phyloP scores from a whole-genome alignment of 352 stramenopile genomes.

The Phytopythium ostracodes region DNA sequence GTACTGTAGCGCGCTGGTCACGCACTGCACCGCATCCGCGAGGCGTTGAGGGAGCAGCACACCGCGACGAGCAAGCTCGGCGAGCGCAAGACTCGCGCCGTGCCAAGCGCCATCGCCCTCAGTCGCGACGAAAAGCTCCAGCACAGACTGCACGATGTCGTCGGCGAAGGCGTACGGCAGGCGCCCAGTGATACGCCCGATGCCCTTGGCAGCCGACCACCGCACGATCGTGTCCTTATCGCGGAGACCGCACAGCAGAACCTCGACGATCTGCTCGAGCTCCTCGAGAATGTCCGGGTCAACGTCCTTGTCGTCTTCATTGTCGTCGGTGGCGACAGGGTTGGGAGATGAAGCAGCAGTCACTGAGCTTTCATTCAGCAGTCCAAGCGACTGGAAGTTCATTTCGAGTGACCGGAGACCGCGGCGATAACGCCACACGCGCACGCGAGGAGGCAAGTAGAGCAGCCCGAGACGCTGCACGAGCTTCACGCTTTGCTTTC shows the following conservation, averaged over 20 bases:
- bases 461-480: constrained; percentile 93
- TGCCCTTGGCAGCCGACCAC: constrained; percentile 99
- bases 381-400: constrained; percentile 75
- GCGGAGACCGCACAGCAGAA: constrained; percentile 80
- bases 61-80: constrained; percentile 93
- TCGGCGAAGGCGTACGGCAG: constrained; percentile 94
- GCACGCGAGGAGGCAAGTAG: constrained; percentile 93
- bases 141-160: constrained; percentile 95
- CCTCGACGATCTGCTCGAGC: constrained; percentile 96
- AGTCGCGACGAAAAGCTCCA: constrained; percentile 92
- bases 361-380: constrained; percentile 5
- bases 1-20: constrained; percentile 91
- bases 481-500: constrained; percentile 97
- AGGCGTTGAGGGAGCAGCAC: constrained; percentile 94
- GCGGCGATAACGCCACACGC: constrained; percentile 95
- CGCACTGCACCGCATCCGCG: constrained; percentile 89
- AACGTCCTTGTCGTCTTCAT: constrained; percentile 37
- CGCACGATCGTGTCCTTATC: constrained; percentile 97
- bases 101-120: constrained; percentile 96
- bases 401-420: constrained; percentile 91
- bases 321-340: background rate
- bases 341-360: constrained; percentile 1
- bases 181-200: constrained; percentile 94
- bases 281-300: constrained; percentile 89
- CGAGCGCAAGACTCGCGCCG: constrained; percentile 95